These are phyloP conservation scores for Auriscalpium vulgare DNA, from an alignment of 768 basidiomycete genomes.

Conservation along the genomic window DNA sequence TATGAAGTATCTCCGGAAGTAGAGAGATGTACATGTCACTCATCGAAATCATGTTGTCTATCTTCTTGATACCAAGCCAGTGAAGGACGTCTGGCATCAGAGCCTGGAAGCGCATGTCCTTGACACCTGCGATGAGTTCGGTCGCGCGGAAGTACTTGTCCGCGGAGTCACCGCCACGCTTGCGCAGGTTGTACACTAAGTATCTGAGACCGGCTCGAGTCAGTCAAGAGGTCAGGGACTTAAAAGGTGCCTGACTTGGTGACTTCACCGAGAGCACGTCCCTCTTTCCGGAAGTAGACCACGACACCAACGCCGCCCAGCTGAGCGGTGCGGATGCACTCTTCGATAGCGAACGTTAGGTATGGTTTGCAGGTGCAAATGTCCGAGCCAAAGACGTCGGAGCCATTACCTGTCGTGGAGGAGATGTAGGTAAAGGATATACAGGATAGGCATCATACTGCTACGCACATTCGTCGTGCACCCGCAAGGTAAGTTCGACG, in stretches of 20 bases:
- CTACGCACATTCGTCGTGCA: conserved; percentile 83
- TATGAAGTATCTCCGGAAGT: neutral
- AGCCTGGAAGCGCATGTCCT: conserved; percentile 92
- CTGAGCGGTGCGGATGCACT: conserved; percentile 79
- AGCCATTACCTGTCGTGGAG: conserved; percentile 67
- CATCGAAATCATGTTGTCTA: conserved; percentile 88
- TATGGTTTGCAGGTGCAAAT: conserved; percentile 94
- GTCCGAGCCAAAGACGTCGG: conserved; percentile 92
- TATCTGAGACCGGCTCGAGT: conserved; percentile 39
- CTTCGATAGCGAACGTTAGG: conserved; percentile 86
- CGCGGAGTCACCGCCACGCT: conserved; percentile 88
- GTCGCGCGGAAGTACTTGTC: conserved; percentile 93
- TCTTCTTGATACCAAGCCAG: conserved; percentile 88
- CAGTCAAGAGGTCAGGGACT: neutral
- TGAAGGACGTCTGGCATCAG: conserved; percentile 95
- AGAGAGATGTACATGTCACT: conserved; percentile 58
- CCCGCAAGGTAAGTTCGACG: conserved; percentile 79
- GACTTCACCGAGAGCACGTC: conserved; percentile 88
- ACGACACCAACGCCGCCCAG: conserved; percentile 87
- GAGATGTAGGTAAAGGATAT: neutral
- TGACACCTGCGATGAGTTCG: conserved; percentile 88
- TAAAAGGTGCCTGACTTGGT: conserved; percentile 52
- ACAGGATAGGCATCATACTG: neutral
- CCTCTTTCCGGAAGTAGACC: conserved; percentile 93
- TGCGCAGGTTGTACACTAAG: conserved; percentile 93